Conservation (phyloP, 768 basidiomycete species). For the Punctularia strigosozonata region DNA sequence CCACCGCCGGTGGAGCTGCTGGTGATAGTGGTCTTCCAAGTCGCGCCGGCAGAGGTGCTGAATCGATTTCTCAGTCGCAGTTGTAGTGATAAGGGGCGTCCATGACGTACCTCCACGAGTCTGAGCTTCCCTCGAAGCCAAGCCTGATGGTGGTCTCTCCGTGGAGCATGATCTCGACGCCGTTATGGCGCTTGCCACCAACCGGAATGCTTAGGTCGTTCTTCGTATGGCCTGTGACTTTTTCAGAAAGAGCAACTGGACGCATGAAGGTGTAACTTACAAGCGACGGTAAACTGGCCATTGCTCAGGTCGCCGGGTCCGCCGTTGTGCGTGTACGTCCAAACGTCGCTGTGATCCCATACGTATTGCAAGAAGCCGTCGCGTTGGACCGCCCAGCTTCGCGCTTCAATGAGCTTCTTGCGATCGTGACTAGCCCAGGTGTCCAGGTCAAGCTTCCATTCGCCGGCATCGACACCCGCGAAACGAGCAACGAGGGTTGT, state of each 20-base stretch:
- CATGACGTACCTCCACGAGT: conserved; percentile 9
- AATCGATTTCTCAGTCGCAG: background rate
- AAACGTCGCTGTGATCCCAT: conserved; percentile 12
- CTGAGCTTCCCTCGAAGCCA: conserved; percentile 7
- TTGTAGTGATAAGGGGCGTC: background rate
- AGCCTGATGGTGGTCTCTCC: conserved; percentile 14
- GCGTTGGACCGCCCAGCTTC: conserved; percentile 2
- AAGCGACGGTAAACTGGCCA: conserved; percentile 3
- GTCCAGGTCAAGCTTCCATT: conserved; percentile 10
- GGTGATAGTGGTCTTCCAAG: conserved; percentile 13
- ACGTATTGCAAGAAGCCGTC: conserved; percentile 4
- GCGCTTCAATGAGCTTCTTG: conserved; percentile 2
- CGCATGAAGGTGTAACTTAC: conserved; percentile 2
- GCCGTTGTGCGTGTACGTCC: conserved; percentile 8
- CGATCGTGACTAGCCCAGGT: conserved; percentile 7
- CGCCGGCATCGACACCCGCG: conserved; percentile 6
- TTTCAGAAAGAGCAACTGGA: background rate
- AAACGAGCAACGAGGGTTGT: conserved; percentile 11
- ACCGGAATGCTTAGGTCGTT: conserved; percentile 18
- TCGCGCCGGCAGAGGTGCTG: conserved; percentile 13
- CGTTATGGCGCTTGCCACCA: conserved; percentile 9
- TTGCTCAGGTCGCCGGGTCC: background rate
- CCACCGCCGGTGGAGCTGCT: conserved; percentile 11
- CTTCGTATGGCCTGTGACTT: conserved; percentile 13
- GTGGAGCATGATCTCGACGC: conserved; percentile 14